Percentiles rank a stretch among this genome's conserved stretches.
phyloP scores from a whole-genome alignment of 1,139 yeast genomes.

The Pichia terricola region DNA sequence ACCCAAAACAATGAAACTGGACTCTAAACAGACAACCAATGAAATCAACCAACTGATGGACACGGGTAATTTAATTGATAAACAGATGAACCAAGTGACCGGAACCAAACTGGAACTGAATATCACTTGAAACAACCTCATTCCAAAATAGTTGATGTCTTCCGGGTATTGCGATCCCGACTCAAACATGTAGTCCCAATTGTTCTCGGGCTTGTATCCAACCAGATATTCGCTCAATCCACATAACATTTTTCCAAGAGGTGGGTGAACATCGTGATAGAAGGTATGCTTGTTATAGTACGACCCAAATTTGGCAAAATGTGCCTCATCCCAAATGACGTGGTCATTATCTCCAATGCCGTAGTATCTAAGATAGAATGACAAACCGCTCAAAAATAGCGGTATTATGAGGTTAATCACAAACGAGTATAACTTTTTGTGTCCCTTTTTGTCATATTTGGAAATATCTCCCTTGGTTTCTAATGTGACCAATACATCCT shows the following conservation, averaged over 20 bases:
- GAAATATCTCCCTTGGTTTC: too few species aligned
- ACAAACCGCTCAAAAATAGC: slow-evolving; percentile 36
- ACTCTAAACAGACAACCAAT: slow-evolving; percentile 55
- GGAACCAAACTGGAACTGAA: slow-evolving; percentile 60
- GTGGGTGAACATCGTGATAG: slow-evolving; percentile 76
- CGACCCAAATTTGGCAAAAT: slow-evolving; percentile 52
- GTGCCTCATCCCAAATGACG: slow-evolving; percentile 97
- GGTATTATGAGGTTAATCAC: slow-evolving; percentile 32
- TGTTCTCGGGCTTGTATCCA: slow-evolving; percentile 39
- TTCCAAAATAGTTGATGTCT: slow-evolving; percentile 41
- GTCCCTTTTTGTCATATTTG: too few species aligned
- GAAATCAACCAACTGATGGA: slow-evolving; percentile 45
- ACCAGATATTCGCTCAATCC: slow-evolving; percentile 62
- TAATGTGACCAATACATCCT: too few species aligned
- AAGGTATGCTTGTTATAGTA: slow-evolving; percentile 52
- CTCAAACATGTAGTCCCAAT: slow-evolving; percentile 50
- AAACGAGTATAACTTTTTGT: too few species aligned
- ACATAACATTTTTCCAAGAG: slow-evolving; percentile 61
- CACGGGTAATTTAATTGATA: slow-evolving; percentile 35
- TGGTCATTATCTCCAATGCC: slow-evolving; percentile 50
- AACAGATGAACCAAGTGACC: slow-evolving; percentile 51
- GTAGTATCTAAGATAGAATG: slow-evolving; percentile 61
- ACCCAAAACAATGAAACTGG: slow-evolving; percentile 54
- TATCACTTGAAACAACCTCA: slow-evolving; percentile 58
- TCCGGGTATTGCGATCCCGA: slow-evolving; percentile 51